Evolutionary conservation across 2,329 filamentous ascomycete genomes (phyloP), one percentile per base, ranked within the genome.

Genomic region (Aaosphaeria pasadenensis): DNA sequence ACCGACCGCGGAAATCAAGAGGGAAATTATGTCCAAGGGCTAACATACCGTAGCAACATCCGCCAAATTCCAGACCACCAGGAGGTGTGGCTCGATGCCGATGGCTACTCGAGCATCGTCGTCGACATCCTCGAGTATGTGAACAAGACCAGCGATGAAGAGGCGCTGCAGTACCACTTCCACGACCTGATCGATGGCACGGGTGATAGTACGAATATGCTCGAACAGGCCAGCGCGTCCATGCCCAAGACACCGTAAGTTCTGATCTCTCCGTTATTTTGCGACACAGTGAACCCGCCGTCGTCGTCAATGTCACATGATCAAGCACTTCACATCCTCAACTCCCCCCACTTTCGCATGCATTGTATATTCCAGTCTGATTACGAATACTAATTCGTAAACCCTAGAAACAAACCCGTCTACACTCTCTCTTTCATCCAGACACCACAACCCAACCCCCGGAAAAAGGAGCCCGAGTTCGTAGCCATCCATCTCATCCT

Each of bases 41-140:
- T 24, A 24, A 24, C 17, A 24, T 24, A 24, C 52, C 40, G 50
- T 55, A 89, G 87, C 73, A 80, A 81, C 46, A 79, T 91, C 58
- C 84, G 88, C 54, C 81, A 90, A 72, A 84, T 91, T 5, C 88
- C 88, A 44, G 86, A 92, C 67, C 88, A 95, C 70, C 91, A 97
- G 75, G 92, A 96, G 77, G 87, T 96, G 58, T 96, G 85, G 74
- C 86, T 96, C 63, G 90, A 95, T 67, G 80, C 82, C 55, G 80
- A 87, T 53, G 91, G 90, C 43, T 91, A 91, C 70, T 89, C 89
- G 3, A 91, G 83, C 72, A 85, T 96, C 67, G 91, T 96, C 59
- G 81, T 96, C 70, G 92, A 97, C 62, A 89, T 97, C 63, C 87
- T 88, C 46, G 87, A 96, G 74, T 87, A 88, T 47, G 86, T 95